Evolutionary conservation across 441 rosid genomes (phyloP).

Genomic region (Populus tomentosa): DNA sequence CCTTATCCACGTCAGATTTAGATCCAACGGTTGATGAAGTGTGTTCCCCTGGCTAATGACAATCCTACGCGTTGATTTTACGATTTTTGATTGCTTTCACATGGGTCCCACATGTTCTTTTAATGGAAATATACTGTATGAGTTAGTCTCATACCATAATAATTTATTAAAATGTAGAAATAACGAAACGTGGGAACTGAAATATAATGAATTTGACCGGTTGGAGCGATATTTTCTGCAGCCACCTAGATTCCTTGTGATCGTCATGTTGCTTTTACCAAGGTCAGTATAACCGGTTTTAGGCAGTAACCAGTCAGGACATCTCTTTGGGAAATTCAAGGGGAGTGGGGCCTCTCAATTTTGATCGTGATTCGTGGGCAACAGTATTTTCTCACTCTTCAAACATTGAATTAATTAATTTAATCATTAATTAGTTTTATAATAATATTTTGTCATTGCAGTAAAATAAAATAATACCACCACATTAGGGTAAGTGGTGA

Average conservation of each 20-base stretch:
- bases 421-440: background rate
- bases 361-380: conserved; percentile 59
- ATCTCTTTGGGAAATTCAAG: conserved; percentile 41
- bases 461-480: background rate
- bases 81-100: background rate
- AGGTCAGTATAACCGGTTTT: conserved; percentile 34
- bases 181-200: conserved; percentile 43
- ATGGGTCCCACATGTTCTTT: conserved; percentile 24
- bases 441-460: background rate
- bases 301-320: conserved; percentile 58
- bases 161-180: background rate
- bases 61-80: conserved; percentile 8
- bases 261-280: conserved; percentile 48
- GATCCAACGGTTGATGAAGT: conserved; percentile 37
- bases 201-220: conserved; percentile 58
- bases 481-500: conserved; percentile 26
- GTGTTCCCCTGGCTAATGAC: background rate
- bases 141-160: background rate
- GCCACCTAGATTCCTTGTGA: conserved; percentile 59
- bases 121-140: conserved; percentile 1
- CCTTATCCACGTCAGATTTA: conserved; percentile 36
- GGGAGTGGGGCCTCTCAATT: conserved; percentile 5
- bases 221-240: conserved; percentile 47
- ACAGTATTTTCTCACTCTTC: conserved; percentile 28
- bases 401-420: background rate